A percentile compares a stretch with the other conserved stretches of the same genome.
phyloP scores from a whole-genome alignment of 1,284 basidiomycete species.

The Irpex rosettiformis region DNA sequence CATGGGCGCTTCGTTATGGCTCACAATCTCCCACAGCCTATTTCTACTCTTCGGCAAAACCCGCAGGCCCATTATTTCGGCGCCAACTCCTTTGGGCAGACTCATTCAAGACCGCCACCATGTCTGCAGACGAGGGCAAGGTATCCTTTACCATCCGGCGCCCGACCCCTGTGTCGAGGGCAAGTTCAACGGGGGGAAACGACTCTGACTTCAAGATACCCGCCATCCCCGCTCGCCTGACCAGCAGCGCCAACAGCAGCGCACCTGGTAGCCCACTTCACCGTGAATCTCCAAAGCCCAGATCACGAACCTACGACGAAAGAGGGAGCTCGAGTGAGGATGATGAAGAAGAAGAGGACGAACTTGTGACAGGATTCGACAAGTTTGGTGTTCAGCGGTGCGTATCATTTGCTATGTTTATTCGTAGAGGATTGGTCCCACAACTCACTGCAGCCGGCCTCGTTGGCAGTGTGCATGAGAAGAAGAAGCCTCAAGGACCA shows the following conservation, averaged over 20 bases:
- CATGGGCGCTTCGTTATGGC: neutral
- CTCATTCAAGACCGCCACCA: constrained; percentile 1
- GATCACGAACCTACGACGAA: constrained; percentile 30
- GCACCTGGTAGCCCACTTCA: constrained; percentile 56
- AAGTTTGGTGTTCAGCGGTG: constrained; percentile 73
- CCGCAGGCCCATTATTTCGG: neutral
- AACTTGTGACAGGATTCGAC: constrained; percentile 73
- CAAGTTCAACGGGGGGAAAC: constrained; percentile 48
- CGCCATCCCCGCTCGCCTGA: constrained; percentile 52
- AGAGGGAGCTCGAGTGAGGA: constrained; percentile 61
- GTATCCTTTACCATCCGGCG: constrained; percentile 75
- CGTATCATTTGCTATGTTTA: constrained; percentile 35
- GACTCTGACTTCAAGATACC: constrained; percentile 67
- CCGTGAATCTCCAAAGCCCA: constrained; percentile 41
- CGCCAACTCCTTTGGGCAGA: neutral
- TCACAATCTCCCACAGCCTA: neutral
- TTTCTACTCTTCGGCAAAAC: neutral
- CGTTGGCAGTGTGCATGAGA: constrained; percentile 38
- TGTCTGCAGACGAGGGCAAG: constrained; percentile 35
- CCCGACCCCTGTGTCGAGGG: constrained; percentile 60
- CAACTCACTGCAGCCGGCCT: constrained; percentile 59
- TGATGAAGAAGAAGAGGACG: constrained; percentile 51
- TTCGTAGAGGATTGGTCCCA: constrained; percentile 34
- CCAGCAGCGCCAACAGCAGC: constrained; percentile 30
- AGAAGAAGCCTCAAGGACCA: constrained; percentile 52